Percentiles rank a stretch among this genome's conserved stretches.
Evolutionary conservation across 176 grass and related monocot species (phyloP).

Genomic region (Bromus sterilis): DNA sequence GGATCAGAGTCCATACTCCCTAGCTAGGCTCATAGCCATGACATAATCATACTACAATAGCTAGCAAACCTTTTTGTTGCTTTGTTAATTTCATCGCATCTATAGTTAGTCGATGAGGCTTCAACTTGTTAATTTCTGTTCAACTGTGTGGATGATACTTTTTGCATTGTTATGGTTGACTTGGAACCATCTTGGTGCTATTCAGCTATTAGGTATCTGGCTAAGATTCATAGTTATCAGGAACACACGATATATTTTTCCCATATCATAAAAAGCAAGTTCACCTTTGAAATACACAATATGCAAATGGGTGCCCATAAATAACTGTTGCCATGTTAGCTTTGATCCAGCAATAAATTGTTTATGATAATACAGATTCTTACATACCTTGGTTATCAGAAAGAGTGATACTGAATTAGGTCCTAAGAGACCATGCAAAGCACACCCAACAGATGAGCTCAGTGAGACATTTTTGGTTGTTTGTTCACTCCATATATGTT

Average conservation of each 20-base stretch:
- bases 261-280: not conserved
- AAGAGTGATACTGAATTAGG: conserved; percentile 90
- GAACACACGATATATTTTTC: not conserved
- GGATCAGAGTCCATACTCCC: not conserved
- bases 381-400: conserved; percentile 79
- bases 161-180: not conserved
- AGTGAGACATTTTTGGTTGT: conserved; percentile 45
- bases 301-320: not conserved
- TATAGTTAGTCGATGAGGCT: not conserved
- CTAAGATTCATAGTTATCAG: not conserved
- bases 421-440: conserved; percentile 58
- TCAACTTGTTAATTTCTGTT: not conserved
- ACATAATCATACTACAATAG: not conserved
- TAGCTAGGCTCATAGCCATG: not conserved
- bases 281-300: not conserved
- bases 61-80: not conserved
- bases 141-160: not conserved
- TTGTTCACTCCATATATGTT: conserved; percentile 79
- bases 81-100: not conserved
- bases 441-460: conserved; percentile 56
- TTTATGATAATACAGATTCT: not conserved
- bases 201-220: not conserved
- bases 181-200: not conserved
- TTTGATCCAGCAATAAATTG: not conserved
- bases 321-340: not conserved